Base-by-base conservation (phyloP, 768 basidiomycete species). In the Pulveroboletus sp. region DNA sequence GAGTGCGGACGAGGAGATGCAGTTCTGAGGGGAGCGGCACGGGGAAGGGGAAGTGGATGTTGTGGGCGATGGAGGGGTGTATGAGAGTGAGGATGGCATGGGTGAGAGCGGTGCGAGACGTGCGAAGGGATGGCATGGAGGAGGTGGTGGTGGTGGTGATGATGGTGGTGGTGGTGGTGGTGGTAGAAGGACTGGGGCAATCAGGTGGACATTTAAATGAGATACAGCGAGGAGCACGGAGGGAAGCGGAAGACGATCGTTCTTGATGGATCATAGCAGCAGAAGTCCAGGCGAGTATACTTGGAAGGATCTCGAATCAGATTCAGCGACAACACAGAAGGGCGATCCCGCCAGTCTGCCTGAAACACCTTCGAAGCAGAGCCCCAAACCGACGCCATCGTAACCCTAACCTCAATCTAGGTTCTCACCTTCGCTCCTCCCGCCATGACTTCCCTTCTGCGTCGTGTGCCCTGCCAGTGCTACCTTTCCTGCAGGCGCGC, bases 81-180 rank as follows among this genome's bases (percentile, higher is more conserved):
- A 76, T 49, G 49, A 70, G 56, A 15, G 80, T 76, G 53, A 83
- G 77, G 46, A 75, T 63, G 15, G 81, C 74, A 51, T 83, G 80
- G 55, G 75, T 69, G 42, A 83, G 73, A 5, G 70, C 67, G 0
- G 73, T 73, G 50, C 71, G 73, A 31, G 76, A 72, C 1, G 68
- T 70, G 46, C 51, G 64, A 46, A 78, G 27, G 42, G 63, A 55
- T 27, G 54, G 7, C 57, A 58, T 62, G 59, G 30, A 5, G 39
- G 48, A 15, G 17, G 15, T 6, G 33, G 35, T 3, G n/a, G 15
- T 5, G 15, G 15, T 15, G 33, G 33, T 4, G 33, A 8, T 33
- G n/a, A 14, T 14, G 39, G 21, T 24, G 14, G 39, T 27, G 35
- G 28, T 6, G 33, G 35, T 3, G n/a, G 15, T 5, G 15, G 15